These are phyloP conservation scores for Fusarium chlamydosporum DNA, from an alignment of 2,329 filamentous ascomycete species.

Conservation along the genomic window DNA sequence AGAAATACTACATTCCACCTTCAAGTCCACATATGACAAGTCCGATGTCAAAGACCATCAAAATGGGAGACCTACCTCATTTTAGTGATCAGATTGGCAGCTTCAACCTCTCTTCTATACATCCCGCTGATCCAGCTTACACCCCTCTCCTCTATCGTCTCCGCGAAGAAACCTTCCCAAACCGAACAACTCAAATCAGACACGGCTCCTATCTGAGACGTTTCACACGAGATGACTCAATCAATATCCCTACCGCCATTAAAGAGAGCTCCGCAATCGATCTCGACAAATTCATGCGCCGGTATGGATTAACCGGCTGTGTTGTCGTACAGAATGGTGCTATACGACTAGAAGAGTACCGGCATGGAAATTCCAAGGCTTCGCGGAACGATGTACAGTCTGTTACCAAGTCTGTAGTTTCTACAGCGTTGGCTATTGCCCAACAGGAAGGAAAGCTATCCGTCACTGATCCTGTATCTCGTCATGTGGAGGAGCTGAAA, in stretches of 20 bases:
- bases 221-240: slow-evolving; percentile 18
- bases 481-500: slow-evolving; percentile 30
- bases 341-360: slow-evolving; percentile 33
- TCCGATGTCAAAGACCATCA: neutral
- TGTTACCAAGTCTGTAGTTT: slow-evolving; percentile 35
- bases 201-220: slow-evolving; percentile 33
- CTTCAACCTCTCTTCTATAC: slow-evolving; percentile 29
- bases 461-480: slow-evolving; percentile 29
- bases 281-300: slow-evolving; percentile 25
- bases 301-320: slow-evolving; percentile 35
- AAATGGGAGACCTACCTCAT: slow-evolving; percentile 17
- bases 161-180: slow-evolving; percentile 38
- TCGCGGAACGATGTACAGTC: slow-evolving; percentile 39
- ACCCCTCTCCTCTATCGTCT: slow-evolving; percentile 41
- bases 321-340: slow-evolving; percentile 24
- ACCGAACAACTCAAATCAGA: slow-evolving; percentile 33
- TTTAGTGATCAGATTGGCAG: slow-evolving; percentile 31
- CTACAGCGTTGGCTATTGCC: slow-evolving; percentile 31
- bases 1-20: neutral
- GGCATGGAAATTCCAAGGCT: slow-evolving; percentile 33
- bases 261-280: neutral
- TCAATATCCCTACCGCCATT: neutral
- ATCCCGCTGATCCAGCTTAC: slow-evolving; percentile 31
- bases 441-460: slow-evolving; percentile 34
- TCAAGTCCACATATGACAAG: neutral